Base-by-base conservation (phyloP, 306 rosid genomes). In the Quercus robur region DNA sequence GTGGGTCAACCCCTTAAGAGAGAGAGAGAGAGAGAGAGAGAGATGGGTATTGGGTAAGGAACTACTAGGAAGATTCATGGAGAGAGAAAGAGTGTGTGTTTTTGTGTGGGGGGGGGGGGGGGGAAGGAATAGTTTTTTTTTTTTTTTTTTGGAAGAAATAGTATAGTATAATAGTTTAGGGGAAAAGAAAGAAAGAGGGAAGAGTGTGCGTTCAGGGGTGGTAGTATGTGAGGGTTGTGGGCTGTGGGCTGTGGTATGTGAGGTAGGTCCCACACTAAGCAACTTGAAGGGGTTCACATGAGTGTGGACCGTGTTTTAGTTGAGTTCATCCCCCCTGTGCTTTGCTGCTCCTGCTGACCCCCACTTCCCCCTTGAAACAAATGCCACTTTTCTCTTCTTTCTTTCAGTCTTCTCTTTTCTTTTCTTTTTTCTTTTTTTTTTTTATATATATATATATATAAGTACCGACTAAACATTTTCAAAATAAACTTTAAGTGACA, bases 271-370 rank as follows among this genome's bases (percentile, higher is more conserved):
- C 84, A 67, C 75, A 0, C 20, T 52, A 11, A 30, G 17, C 98
- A 90, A 91, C 88, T 93, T 90, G 97, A 91, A 84, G 91, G 88
- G 92, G 80, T 86, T 90, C 95, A 91, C 95, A 93, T 88, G 95
- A 93, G 83, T 81, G 89, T 88, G 93, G 95, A 90, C 90, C 94
- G 83, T 78, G 84, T 84, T 79, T 85, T 70, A 38, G 75, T 76
- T 72, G 85, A 81, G 92, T 95, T 87, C 98, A 95, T 95, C 98
- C 98, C 98, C 99, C 97, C 96, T 87, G 97, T 81, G 79, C 84
- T 80, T 75, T 88, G 88, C 87, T 86, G 89, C 78, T 78, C 64
- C 75, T 67, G 58, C 80, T 83, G 75, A 20, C 73, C 62, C 80
- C 75, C 56, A 10, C 46, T 41, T 41, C 46, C 46, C 46, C 46